phyloP scores from a whole-genome alignment of 805 yeast genomes.

The Barnettozyma wickerhamii region DNA sequence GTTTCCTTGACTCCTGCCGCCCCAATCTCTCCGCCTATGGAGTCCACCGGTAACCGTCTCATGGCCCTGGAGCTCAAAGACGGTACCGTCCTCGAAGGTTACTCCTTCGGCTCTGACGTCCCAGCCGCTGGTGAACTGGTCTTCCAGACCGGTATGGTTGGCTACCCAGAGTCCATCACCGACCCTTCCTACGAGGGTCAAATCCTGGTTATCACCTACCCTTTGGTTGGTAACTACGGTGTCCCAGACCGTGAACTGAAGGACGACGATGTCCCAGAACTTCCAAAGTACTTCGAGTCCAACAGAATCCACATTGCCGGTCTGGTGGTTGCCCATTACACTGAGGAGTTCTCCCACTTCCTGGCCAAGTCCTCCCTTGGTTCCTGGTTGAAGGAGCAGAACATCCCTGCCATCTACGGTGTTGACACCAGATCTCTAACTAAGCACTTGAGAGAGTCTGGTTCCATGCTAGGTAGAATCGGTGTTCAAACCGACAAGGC shows the following conservation, averaged over 20 bases:
- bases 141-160: conserved; percentile 99
- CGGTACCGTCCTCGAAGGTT: conserved; percentile 86
- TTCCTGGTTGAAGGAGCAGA: conserved; percentile 87
- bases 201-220: conserved; percentile 92
- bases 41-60: conserved; percentile 74
- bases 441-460: conserved; percentile 85
- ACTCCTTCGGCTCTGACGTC: conserved; percentile 91
- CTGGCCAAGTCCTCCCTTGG: conserved; percentile 91
- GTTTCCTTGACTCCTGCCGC: conserved; percentile 44
- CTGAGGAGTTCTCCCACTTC: conserved; percentile 92
- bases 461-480: conserved; percentile 90
- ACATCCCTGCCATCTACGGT: conserved; percentile 95
- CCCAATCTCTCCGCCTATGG: conserved; percentile 90
- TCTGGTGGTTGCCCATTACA: conserved; percentile 92
- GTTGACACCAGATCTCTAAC: conserved; percentile 96
- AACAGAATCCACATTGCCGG: conserved; percentile 93
- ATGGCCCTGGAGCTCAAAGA: conserved; percentile 86
- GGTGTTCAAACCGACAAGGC: conserved; percentile 49
- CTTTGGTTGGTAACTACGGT: conserved; percentile 98
- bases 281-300: conserved; percentile 94
- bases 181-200: conserved; percentile 99
- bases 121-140: conserved; percentile 95
- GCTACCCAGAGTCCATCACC: conserved; percentile 96
- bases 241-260: conserved; percentile 83
- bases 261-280: conserved; percentile 67